Percentiles rank a stretch among this genome's conserved stretches.
These are phyloP conservation scores for Terfezia boudieri DNA, from an alignment of 495 filamentous ascomycete genomes.

Conservation along the genomic window DNA sequence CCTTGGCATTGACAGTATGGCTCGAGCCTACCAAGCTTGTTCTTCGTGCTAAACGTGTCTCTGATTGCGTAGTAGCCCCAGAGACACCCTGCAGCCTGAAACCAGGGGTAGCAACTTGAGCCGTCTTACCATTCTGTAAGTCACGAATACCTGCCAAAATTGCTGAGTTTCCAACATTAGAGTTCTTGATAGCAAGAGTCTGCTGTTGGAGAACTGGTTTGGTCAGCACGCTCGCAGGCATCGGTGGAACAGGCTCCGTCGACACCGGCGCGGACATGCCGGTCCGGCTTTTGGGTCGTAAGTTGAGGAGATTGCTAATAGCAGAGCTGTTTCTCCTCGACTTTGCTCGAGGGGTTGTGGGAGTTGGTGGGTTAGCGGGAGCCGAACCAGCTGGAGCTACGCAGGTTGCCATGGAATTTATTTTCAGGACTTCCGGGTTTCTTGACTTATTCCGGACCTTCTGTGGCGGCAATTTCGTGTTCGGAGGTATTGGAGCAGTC, in stretches of 20 bases:
- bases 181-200: neutral
- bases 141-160: neutral
- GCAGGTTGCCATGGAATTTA: neutral
- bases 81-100: neutral
- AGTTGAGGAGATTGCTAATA: neutral
- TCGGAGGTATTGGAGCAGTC: neutral
- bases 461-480: neutral
- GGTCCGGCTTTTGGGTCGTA: neutral
- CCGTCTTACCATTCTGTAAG: neutral
- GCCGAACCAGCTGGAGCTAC: neutral
- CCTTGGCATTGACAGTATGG: neutral
- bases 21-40: neutral
- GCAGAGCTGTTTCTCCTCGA: neutral
- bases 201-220: neutral
- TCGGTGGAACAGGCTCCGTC: neutral
- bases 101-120: neutral
- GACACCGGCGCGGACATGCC: neutral
- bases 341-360: neutral
- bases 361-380: neutral
- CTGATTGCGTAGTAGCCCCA: neutral
- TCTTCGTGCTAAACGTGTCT: neutral
- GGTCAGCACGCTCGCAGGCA: neutral
- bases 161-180: neutral
- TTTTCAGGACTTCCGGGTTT: neutral
- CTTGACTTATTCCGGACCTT: neutral